Evolutionary conservation across 192 early-diverging fungal species (phyloP), one percentile per base, ranked within the genome.

Genomic region (Backusella westeae): DNA sequence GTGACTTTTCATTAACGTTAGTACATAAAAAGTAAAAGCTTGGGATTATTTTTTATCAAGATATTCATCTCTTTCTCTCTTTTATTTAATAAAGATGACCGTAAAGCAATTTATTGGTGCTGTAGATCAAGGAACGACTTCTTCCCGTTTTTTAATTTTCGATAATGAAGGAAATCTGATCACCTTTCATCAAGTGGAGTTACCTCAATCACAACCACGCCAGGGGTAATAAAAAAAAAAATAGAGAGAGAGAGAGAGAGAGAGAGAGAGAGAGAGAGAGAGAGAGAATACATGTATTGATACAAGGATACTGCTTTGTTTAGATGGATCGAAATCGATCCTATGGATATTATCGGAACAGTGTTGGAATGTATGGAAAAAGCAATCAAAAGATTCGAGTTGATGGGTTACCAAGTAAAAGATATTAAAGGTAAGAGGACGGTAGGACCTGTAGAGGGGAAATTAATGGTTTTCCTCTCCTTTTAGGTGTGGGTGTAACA

Each of bases 91-190:
- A 19, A 59, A 23, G 0, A 59, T 23, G n/a, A 59, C n/a, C 1
- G 23, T 59, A 26, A 59, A 69, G 38, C 68, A 79, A 35, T 93
- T 89, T 81, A 80, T 94, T 46, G 96, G 92, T 29, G 86, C 96
- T 75, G 94, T 98, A 71, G 96, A 98, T 88, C 94, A 97, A 84
- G 96, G 96, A 77, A 98, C 96, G 9, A 91, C 92, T 17, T 94
- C 92, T 49, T 91, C 96, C 35, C 91, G 96, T 23, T 96, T 98
- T 83, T 91, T 98, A 34, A 90, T 98, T 75, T 97, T 98, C 79
- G 92, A 97, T 84, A 76, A 84, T 65, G 83, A 84, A 26, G 95
- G 93, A 53, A 76, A 81, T 49, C 82, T 95, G 7, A 89, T 95
- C 15, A 84, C 88, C 19, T 85, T 85, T 46, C 90, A 93, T 80